A percentile compares a stretch with the other conserved stretches of the same genome.
Evolutionary conservation across 768 basidiomycete genomes (phyloP).

Genomic region (Lentinula sp.): DNA sequence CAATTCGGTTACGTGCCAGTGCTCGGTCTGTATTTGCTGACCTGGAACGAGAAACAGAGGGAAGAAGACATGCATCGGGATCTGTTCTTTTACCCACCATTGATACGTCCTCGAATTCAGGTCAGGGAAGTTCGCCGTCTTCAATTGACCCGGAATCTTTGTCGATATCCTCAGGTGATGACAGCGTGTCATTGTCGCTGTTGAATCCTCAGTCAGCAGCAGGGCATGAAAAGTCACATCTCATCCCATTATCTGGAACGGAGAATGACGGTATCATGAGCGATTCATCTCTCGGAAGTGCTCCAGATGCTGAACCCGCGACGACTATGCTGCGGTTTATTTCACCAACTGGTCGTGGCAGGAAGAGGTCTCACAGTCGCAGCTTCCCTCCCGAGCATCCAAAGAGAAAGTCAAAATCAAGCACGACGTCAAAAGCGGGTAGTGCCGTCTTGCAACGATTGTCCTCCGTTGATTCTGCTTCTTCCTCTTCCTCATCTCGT

Average conservation of each 20-base stretch:
- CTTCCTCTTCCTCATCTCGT: not conserved
- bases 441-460: not conserved
- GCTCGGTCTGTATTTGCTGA: slow-evolving; percentile 4
- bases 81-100: slow-evolving; percentile 1
- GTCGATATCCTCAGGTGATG: slow-evolving; percentile 4
- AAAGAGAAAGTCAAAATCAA: not conserved
- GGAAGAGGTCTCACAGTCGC: slow-evolving; percentile 3
- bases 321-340: not conserved
- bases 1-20: slow-evolving; percentile 6
- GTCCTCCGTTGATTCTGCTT: not conserved
- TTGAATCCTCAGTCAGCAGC: not conserved
- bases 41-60: not conserved
- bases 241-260: not conserved
- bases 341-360: not conserved
- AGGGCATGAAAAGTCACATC: too few species aligned
- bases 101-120: not conserved
- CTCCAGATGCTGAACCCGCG: not conserved
- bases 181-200: not conserved
- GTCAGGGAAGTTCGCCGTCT: slow-evolving; percentile 3
- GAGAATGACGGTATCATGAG: not conserved
- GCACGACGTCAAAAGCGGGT: not conserved
- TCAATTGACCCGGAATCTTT: slow-evolving; percentile 1
- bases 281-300: slow-evolving; percentile 2
- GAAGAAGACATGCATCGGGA: not conserved
- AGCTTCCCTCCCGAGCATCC: not conserved